phyloP scores from a whole-genome alignment of 2,329 filamentous ascomycete genomes.

The Huntiella savannae region DNA sequence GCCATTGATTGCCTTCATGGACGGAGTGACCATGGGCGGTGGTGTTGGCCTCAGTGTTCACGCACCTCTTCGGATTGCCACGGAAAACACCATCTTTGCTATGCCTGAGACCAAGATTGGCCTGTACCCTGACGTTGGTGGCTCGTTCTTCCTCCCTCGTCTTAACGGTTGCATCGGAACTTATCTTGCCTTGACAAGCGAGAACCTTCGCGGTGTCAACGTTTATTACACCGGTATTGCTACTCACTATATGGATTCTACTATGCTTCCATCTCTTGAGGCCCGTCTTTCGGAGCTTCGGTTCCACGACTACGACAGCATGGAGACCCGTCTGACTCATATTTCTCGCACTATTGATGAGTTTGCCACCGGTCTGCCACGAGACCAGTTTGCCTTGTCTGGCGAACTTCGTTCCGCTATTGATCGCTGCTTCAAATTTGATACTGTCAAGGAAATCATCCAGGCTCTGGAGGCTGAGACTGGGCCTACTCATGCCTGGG shows the following conservation, averaged over 20 bases:
- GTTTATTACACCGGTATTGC: conserved; percentile 82
- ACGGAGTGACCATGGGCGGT: conserved; percentile 96
- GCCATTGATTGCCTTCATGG: conserved; percentile 89
- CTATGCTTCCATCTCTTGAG: conserved; percentile 62
- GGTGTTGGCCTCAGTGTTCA: conserved; percentile 89
- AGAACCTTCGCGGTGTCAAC: conserved; percentile 63
- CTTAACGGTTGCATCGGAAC: conserved; percentile 76
- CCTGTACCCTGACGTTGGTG: conserved; percentile 96
- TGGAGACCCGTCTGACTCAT: conserved; percentile 43
- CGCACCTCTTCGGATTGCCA: conserved; percentile 89
- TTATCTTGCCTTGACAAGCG: conserved; percentile 83
- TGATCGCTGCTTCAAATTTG: conserved; percentile 60
- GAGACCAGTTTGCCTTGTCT: conserved; percentile 42
- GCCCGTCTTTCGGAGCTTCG: conserved; percentile 71
- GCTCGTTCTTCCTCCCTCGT: conserved; percentile 83
- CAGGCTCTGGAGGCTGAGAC: conserved; percentile 35
- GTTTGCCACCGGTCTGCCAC: conserved; percentile 69
- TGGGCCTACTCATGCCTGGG: conserved; percentile 50
- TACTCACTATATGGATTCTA: conserved; percentile 91
- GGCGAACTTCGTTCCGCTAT: conserved; percentile 61
- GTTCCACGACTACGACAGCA: conserved; percentile 58
- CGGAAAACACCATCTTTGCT: conserved; percentile 84
- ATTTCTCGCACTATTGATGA: conserved; percentile 85
- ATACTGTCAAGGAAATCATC: conserved; percentile 52
- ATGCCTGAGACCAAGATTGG: conserved; percentile 98